phyloP scores from a whole-genome alignment of 345 rosid genomes.

The Physaria fendleri region DNA sequence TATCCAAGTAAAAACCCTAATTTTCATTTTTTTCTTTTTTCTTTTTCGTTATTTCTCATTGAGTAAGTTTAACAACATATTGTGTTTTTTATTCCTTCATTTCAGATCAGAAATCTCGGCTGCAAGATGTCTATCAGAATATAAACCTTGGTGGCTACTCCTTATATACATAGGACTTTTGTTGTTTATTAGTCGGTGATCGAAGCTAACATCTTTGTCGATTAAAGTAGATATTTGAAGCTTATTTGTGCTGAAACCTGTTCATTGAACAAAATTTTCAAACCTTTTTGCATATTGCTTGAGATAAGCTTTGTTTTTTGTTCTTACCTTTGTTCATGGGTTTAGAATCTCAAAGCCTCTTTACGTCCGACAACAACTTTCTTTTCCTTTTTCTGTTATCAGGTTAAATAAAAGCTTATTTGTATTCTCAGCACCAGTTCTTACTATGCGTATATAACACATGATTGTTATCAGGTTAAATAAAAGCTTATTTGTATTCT shows the following conservation, averaged over 20 bases:
- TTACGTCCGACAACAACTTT: neutral
- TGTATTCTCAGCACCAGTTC: too few relatives aligned
- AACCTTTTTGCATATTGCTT: constrained; percentile 23
- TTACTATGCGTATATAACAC: too few relatives aligned
- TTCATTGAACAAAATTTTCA: constrained; percentile 1
- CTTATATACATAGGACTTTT: constrained; percentile 37
- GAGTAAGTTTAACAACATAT: neutral
- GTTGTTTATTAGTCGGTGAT: constrained; percentile 40
- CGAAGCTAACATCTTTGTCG: constrained; percentile 29
- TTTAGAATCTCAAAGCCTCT: constrained; percentile 20
- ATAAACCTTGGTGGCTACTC: constrained; percentile 23
- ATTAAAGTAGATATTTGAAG: neutral
- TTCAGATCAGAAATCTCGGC: constrained; percentile 42
- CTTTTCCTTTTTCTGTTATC: neutral
- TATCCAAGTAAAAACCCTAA: constrained; percentile 39
- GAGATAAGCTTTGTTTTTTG: constrained; percentile 13
- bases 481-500: too few relatives aligned
- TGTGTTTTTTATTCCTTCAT: constrained; percentile 8
- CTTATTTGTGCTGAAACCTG: too few relatives aligned
- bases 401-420: neutral
- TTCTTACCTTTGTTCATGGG: constrained; percentile 21
- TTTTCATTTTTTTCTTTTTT: neutral
- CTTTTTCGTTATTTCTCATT: neutral
- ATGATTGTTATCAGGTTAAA: neutral
- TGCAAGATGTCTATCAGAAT: constrained; percentile 26